Evolutionary conservation across 2,329 filamentous ascomycete genomes (phyloP).

Genomic region (Fusarium compactum): DNA sequence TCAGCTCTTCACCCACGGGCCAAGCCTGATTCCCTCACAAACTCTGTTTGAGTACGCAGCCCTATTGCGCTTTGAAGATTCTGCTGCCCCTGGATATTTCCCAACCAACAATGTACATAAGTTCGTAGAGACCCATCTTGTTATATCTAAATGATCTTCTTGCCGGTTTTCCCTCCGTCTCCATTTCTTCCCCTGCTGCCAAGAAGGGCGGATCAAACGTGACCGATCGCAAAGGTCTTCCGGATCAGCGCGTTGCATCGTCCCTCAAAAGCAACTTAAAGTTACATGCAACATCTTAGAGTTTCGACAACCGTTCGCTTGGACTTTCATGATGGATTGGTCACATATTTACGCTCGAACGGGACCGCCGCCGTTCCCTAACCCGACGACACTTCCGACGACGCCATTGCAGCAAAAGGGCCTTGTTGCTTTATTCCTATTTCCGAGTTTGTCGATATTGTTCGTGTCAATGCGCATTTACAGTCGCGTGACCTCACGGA

Average conservation of each 20-base stretch:
- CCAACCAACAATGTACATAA: conserved; percentile 24
- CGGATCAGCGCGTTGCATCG: conserved; percentile 25
- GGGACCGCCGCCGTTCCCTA: conserved; percentile 38
- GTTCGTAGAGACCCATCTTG: background rate
- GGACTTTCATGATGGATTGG: conserved; percentile 12
- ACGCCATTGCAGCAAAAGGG: conserved; percentile 49
- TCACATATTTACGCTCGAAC: conserved; percentile 16
- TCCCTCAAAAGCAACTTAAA: background rate
- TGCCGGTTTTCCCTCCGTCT: background rate
- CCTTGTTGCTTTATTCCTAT: conserved; percentile 50
- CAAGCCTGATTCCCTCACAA: conserved; percentile 5
- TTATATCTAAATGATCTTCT: background rate
- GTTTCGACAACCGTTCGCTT: background rate
- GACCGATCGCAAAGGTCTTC: conserved; percentile 1
- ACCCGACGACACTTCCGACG: conserved; percentile 49
- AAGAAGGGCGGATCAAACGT: conserved; percentile 15
- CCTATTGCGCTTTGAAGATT: conserved; percentile 8
- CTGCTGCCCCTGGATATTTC: conserved; percentile 6
- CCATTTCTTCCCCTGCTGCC: conserved; percentile 1
- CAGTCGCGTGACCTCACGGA: conserved; percentile 46
- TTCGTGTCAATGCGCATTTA: conserved; percentile 46
- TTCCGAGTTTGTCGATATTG: conserved; percentile 48
- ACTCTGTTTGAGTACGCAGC: conserved; percentile 16
- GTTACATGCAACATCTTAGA: background rate
- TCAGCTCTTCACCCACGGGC: conserved; percentile 28